phyloP scores from a whole-genome alignment of 495 filamentous ascomycete genomes.

The Hypoxylon subgilvum region DNA sequence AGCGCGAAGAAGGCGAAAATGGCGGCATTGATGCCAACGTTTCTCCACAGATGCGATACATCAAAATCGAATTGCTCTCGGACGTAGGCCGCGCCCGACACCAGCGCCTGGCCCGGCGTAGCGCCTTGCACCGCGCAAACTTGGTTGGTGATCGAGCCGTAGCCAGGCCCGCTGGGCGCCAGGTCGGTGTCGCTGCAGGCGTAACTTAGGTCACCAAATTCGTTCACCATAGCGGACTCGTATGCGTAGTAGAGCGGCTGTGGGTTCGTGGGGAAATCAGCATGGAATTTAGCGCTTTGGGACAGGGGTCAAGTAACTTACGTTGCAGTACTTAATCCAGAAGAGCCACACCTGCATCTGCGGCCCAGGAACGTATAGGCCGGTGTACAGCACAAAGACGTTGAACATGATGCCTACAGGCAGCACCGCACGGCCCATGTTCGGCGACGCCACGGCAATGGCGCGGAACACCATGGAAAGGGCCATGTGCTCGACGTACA shows the following conservation, averaged over 20 bases:
- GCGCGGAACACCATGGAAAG: conserved; percentile 68
- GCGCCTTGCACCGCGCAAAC: conserved; percentile 70
- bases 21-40: conserved; percentile 76
- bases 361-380: conserved; percentile 72
- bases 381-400: conserved; percentile 77
- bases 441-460: conserved; percentile 71
- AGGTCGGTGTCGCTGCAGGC: conserved; percentile 67
- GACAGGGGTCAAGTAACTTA: conserved; percentile 55
- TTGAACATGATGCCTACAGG: conserved; percentile 73
- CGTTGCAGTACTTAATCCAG: conserved; percentile 80
- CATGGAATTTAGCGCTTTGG: conserved; percentile 30
- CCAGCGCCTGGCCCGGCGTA: conserved; percentile 55
- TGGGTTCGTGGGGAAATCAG: neutral
- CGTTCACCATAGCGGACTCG: conserved; percentile 88
- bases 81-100: conserved; percentile 69
- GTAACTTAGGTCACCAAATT: conserved; percentile 71
- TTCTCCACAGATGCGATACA: conserved; percentile 70
- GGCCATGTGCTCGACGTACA: conserved; percentile 60
- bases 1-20: conserved; percentile 70
- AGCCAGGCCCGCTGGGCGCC: conserved; percentile 47
- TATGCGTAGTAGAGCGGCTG: conserved; percentile 80
- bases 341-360: conserved; percentile 82
- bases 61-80: conserved; percentile 64
- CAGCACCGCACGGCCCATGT: conserved; percentile 74
- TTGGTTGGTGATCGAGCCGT: conserved; percentile 52